Conservation (phyloP, 306 rosid genomes). For the Corylus heterophylla region DNA sequence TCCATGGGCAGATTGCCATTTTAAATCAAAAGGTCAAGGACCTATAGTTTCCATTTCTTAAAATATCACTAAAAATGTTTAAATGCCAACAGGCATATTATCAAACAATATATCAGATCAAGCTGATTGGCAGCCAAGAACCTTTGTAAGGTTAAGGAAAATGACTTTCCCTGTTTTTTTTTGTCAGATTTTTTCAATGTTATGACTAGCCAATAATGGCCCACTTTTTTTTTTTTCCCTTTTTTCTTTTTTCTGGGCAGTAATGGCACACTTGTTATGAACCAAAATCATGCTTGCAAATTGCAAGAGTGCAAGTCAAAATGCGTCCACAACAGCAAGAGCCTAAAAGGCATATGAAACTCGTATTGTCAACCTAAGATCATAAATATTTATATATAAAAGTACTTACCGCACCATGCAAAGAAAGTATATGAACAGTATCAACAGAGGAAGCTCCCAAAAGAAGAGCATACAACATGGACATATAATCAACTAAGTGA, state of each 20-base stretch:
- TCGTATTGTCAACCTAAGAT: slow-evolving; percentile 1
- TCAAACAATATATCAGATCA: background rate
- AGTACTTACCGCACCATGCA: slow-evolving; percentile 73
- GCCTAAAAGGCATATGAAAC: slow-evolving; percentile 15
- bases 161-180: background rate
- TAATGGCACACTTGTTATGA: background rate
- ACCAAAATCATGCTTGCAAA: background rate
- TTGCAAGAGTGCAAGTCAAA: background rate
- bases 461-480: slow-evolving; percentile 64
- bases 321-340: slow-evolving; percentile 10
- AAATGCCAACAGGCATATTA: background rate
- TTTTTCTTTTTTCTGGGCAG: no score
- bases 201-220: background rate
- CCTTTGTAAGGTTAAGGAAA: background rate
- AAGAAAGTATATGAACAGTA: slow-evolving; percentile 66
- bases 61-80: background rate
- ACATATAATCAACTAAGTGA: slow-evolving; percentile 55
- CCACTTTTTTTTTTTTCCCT: background rate
- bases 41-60: background rate
- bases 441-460: slow-evolving; percentile 60
- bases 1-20: background rate
- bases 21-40: background rate
- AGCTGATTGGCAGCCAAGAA: background rate
- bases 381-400: slow-evolving; percentile 13
- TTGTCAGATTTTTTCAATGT: background rate